Percentiles rank a stretch among this genome's conserved stretches.
phyloP scores from a whole-genome alignment of 495 filamentous ascomycete genomes.

The Cenococcum geophilum region DNA sequence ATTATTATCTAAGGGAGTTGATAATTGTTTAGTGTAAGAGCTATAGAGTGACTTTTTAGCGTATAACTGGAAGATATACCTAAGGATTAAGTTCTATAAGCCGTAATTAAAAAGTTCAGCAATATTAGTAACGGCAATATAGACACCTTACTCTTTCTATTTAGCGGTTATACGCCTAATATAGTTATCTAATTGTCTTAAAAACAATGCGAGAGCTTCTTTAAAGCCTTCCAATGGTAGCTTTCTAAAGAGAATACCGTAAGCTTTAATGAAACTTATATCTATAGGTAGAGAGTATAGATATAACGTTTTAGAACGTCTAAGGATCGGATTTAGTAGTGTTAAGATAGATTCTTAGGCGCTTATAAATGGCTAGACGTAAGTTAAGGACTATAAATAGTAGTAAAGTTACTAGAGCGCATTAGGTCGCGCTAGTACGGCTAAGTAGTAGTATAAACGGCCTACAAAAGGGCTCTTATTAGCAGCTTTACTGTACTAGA shows the following conservation, averaged over 20 bases:
- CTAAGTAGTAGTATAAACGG: slow-evolving; percentile 77
- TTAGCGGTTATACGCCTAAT: too few relatives aligned
- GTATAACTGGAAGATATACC: slow-evolving; percentile 39
- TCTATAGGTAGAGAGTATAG: too few relatives aligned
- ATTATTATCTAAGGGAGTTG: too few relatives aligned
- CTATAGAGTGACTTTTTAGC: slow-evolving; percentile 37
- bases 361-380: too few relatives aligned
- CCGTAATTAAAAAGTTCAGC: slow-evolving; percentile 56
- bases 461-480: too few relatives aligned
- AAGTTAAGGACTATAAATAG: slow-evolving; percentile 53
- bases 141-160: too few relatives aligned
- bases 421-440: slow-evolving; percentile 71
- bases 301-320: slow-evolving; percentile 33
- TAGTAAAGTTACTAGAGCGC: slow-evolving; percentile 67
- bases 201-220: too few relatives aligned
- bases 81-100: slow-evolving; percentile 45
- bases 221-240: too few relatives aligned
- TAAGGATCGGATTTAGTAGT: slow-evolving; percentile 61
- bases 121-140: slow-evolving; percentile 50
- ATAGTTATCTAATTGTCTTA: too few relatives aligned
- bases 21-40: slow-evolving; percentile 8
- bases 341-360: slow-evolving; percentile 63
- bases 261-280: too few relatives aligned
- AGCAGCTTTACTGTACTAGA: too few relatives aligned
- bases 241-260: too few relatives aligned